Evolutionary conservation across 2,329 filamentous ascomycete species (phyloP), one percentile per base, ranked within the genome.

Genomic region (Alternaria brassicae): DNA sequence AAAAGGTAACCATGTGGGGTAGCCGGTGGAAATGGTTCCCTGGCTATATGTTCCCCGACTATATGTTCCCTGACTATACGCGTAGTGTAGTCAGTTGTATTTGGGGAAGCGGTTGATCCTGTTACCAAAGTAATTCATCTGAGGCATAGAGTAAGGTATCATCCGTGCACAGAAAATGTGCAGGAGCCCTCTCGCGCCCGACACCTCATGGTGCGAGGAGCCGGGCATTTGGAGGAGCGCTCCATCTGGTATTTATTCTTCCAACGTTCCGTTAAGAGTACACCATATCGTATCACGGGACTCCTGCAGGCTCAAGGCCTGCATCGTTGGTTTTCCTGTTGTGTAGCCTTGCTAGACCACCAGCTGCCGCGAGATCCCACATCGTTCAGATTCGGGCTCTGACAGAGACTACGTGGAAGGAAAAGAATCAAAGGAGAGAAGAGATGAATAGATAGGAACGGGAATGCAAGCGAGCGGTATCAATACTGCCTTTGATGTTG

Each of bases 241-340:
- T n/a, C 51, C 15, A 53, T 8, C n/a, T 53, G 48, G 48, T 37
- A 45, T 65, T 77, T 64, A 62, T 63, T 81, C 65, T 81, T 65
- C 79, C 79, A 81, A 79, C 80, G 79, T 79, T 81, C 79, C 79
- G 79, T 81, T 81, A 79, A 78, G 76, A 74, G 72, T 64, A 67
- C 72, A 56, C 67, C 76, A 73, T 67, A 69, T 66, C 27, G 60
- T 64, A 53, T 60, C 67, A 73, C 72, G 69, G 72, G 69, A 75
- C 76, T 75, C 76, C 77, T 79, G 74, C 78, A 78, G 75, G 71
- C 72, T 78, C 77, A 72, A 75, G 75, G 78, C 70, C 75, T 78
- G 74, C 80, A 76, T 77, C 79, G 79, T 76, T 81, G 79, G 78
- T 72, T 42, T 48, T 69, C 23, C 21, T 50, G 56, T 28, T 56